Evolutionary conservation across 2,329 filamentous ascomycete genomes (phyloP), one percentile per base, ranked within the genome.

Genomic region (Sporothrix euskadiensis): DNA sequence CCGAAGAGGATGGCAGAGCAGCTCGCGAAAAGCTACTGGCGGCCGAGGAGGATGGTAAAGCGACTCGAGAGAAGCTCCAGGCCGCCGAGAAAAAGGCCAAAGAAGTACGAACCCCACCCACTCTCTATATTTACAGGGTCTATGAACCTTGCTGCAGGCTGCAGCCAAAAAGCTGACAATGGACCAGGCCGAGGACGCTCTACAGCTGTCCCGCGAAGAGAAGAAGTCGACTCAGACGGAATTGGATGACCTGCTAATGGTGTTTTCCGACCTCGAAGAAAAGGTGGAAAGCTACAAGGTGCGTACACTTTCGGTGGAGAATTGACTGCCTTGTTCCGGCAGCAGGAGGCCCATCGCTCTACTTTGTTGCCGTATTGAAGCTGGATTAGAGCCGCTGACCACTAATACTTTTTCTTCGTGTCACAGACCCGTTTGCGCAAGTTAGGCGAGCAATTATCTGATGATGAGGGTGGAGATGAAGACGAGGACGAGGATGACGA

Each of bases 231-330:
- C 87, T 5, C 92, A 95, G 79, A 86, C 88, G 2, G 93, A 96
- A 80, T 84, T 95, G 63, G 93, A 96, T 77, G 93, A 96, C 80
- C 84, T 95, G 71, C 83, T 96, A 49, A 92, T 95, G 83, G 90
- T 96, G 5, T 93, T 94, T 81, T 90, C 89, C 16, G 93, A 96
- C 79, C 79, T 94, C 22, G 93, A 96, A 81, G 91, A 93, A 71
- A 95, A 94, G 82, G 85, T 89, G 68, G 86, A 87, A 57, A 89
- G 88, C 77, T 94, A 95, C 79, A 95, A 93, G 86, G 91, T 92
- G 82, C 76, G 86, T 61, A 52, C 16, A 22, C 35, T 32, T 16
- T 19, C 35, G 35, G 8, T 35, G 44, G 12, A 49, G 44, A 14
- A 19, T 49, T 35, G 35, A 69, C 72, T 74, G 52, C 69, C 12